phyloP scores from a whole-genome alignment of 225 moss, liverwort and hornwort genomes.

The Straminergon stramineum region DNA sequence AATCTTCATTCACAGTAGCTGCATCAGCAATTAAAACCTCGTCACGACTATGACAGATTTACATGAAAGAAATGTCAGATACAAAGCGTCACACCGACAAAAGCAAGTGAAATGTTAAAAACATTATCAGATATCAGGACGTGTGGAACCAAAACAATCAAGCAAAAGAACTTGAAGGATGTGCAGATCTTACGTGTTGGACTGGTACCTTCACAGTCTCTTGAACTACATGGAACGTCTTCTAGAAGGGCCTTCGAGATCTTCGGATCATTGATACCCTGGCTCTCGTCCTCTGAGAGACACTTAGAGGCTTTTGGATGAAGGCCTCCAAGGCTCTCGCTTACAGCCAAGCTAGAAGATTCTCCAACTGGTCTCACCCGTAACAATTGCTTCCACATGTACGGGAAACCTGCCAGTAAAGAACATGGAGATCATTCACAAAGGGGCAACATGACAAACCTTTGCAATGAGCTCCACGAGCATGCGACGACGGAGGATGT shows the following conservation, averaged over 20 bases:
- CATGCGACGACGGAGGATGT: neutral
- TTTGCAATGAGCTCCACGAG: neutral
- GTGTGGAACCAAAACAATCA: neutral
- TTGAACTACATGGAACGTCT: conserved; percentile 9
- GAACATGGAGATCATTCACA: neutral
- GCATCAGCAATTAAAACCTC: conserved; percentile 2
- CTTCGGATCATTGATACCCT: conserved; percentile 6
- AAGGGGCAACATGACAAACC: neutral
- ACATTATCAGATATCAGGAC: neutral
- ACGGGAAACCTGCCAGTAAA: conserved; percentile 39
- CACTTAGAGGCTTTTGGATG: conserved; percentile 27
- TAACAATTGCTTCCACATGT: conserved; percentile 48
- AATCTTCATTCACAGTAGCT: conserved; percentile 21
- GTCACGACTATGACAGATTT: neutral
- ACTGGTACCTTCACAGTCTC: conserved; percentile 25
- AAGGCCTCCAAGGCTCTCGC: conserved; percentile 29
- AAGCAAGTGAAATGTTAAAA: neutral
- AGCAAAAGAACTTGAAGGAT: neutral
- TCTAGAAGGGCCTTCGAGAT: neutral
- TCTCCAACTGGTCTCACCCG: conserved; percentile 29
- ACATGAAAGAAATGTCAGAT: neutral
- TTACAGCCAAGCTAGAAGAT: conserved; percentile 26
- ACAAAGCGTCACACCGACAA: neutral
- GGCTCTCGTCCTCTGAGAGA: conserved; percentile 35
- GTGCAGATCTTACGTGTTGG: conserved; percentile 12